These are phyloP conservation scores for Pleurotus eryngii DNA, from an alignment of 768 basidiomycete genomes.

Conservation along the genomic window DNA sequence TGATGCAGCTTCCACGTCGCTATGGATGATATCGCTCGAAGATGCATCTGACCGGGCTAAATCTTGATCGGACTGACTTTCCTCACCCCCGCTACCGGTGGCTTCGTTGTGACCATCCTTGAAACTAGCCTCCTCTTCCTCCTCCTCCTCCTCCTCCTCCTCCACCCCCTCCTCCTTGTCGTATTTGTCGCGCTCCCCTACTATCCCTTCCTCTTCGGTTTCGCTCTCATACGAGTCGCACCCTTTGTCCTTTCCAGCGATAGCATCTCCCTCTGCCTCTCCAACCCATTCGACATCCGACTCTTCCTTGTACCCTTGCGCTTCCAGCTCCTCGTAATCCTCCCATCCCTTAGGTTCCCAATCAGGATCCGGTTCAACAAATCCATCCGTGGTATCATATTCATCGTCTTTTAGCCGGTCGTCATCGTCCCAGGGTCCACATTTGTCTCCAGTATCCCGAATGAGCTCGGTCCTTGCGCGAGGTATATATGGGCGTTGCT, in stretches of 20 bases:
- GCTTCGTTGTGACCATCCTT: background rate
- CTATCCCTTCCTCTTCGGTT: background rate
- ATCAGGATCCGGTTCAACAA: background rate
- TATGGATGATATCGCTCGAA: too few species aligned
- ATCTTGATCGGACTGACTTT: background rate
- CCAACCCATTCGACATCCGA: background rate
- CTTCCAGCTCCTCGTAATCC: background rate
- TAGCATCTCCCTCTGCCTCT: background rate
- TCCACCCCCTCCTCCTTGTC: slow-evolving; percentile 4
- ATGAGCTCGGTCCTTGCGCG: background rate
- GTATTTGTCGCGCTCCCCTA: background rate
- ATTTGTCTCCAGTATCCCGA: background rate
- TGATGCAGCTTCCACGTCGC: too few species aligned
- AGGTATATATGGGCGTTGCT: background rate
- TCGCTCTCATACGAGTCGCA: background rate
- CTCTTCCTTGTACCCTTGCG: background rate
- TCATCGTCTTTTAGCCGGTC: background rate
- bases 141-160: slow-evolving; percentile 4
- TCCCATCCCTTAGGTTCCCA: background rate
- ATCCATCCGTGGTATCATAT: background rate
- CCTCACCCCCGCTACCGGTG: background rate
- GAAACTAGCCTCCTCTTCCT: background rate
- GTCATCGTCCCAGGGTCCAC: background rate
- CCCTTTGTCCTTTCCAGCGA: background rate
- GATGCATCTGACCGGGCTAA: too few species aligned